Conservation (phyloP, 306 rosid species). For the Begonia loranthoides region DNA sequence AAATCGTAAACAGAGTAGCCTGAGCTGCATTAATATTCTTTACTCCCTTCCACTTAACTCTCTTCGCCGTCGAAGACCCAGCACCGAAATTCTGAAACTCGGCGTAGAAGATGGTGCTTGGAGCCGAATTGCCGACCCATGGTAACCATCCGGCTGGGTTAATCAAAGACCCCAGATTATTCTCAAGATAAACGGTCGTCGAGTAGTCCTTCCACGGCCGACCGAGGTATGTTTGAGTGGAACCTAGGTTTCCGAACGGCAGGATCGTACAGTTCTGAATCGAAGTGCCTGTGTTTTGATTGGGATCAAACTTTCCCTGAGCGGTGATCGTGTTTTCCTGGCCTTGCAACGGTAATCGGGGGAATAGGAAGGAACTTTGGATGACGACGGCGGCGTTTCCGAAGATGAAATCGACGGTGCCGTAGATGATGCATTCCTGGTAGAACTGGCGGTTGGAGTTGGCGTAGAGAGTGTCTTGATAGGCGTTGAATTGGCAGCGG, state of each 20-base stretch:
- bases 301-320: slow-evolving; percentile 66
- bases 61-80: slow-evolving; percentile 41
- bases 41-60: slow-evolving; percentile 73
- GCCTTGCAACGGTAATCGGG: slow-evolving; percentile 35
- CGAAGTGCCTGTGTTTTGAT: slow-evolving; percentile 59
- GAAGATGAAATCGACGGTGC: slow-evolving; percentile 74
- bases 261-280: slow-evolving; percentile 38
- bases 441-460: slow-evolving; percentile 56
- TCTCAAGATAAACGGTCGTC: slow-evolving; percentile 45
- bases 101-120: slow-evolving; percentile 55
- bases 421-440: slow-evolving; percentile 46
- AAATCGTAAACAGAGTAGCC: slow-evolving; percentile 36
- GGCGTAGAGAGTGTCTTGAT: slow-evolving; percentile 58
- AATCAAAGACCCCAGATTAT: slow-evolving; percentile 27
- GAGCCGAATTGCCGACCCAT: slow-evolving; percentile 66
- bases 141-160: slow-evolving; percentile 71
- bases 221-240: slow-evolving; percentile 53
- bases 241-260: slow-evolving; percentile 37
- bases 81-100: slow-evolving; percentile 50
- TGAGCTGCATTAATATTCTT: slow-evolving; percentile 20
- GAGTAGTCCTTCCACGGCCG: slow-evolving; percentile 86
- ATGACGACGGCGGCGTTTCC: slow-evolving; percentile 58
- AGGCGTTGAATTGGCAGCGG: slow-evolving; percentile 43
- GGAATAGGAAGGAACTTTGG: slow-evolving; percentile 43
- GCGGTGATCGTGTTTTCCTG: slow-evolving; percentile 74